A percentile compares a stretch with the other conserved stretches of the same genome.
These are phyloP conservation scores for Elongisporangium senticosum DNA, from an alignment of 352 stramenopile genomes.

Conservation along the genomic window DNA sequence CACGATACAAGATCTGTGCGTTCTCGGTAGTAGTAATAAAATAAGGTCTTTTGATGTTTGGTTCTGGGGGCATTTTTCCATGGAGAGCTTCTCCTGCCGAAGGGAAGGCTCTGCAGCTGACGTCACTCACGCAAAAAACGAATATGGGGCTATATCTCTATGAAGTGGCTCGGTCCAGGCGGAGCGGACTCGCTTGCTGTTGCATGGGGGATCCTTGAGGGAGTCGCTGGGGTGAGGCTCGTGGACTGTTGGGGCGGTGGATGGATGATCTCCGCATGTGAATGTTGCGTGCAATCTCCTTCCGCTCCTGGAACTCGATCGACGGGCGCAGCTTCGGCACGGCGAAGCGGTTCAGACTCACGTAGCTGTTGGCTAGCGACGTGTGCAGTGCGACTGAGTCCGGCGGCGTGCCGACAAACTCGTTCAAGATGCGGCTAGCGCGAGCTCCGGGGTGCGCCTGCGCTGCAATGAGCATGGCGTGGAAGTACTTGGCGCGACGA, in stretches of 20 bases:
- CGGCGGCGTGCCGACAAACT: slow-evolving; percentile 61
- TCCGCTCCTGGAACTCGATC: slow-evolving; percentile 70
- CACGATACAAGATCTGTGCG: too few species aligned
- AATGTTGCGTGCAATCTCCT: slow-evolving; percentile 68
- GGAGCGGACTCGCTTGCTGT: slow-evolving; percentile 17
- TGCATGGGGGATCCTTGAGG: slow-evolving; percentile 13
- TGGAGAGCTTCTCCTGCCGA: neutral
- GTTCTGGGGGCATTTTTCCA: neutral
- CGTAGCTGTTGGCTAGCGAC: slow-evolving; percentile 66
- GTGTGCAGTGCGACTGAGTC: slow-evolving; percentile 48
- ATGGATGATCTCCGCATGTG: slow-evolving; percentile 37
- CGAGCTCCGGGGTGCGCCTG: slow-evolving; percentile 41
- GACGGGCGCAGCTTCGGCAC: slow-evolving; percentile 57
- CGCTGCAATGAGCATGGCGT: slow-evolving; percentile 54
- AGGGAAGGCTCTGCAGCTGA: slow-evolving; percentile 1
- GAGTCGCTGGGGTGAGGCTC: slow-evolving; percentile 18
- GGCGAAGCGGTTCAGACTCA: slow-evolving; percentile 74
- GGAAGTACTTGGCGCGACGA: slow-evolving; percentile 54
- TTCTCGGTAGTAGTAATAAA: neutral
- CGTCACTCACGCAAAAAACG: neutral
- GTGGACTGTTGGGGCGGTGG: slow-evolving; percentile 2
- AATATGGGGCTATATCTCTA: neutral
- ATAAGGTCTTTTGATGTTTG: neutral
- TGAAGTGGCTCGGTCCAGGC: neutral
- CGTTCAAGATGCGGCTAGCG: slow-evolving; percentile 52